Base-by-base conservation (phyloP, 768 basidiomycete genomes). In the Lactarius quietus region DNA sequence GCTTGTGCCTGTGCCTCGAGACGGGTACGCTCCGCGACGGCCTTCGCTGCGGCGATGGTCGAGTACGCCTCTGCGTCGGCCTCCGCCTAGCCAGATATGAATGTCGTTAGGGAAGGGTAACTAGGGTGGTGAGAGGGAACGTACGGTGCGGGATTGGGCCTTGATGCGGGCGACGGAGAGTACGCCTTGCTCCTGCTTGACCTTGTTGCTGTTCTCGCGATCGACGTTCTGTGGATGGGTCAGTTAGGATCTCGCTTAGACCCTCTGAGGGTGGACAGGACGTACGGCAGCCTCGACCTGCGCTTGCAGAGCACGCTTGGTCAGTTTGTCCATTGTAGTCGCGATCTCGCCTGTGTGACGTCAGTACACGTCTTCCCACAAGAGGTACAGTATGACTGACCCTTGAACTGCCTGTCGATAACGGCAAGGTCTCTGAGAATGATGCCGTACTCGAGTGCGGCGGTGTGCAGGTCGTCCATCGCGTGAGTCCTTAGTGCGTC, bases 361-460 rank as follows among this genome's bases (percentile, higher is more conserved):
- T 58, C 6, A 57, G 31, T 6, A 48, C 28, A 4, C 12, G 1
- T 8, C 3, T 9, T 5, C 45, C 4, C 3, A 29, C 3, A 26
- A 18, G 36, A 58, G n/a, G 8, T 33, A n/a, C n/a, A 10, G 6
- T 2, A 48, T 6, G 23, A 14, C 68, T n/a, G 28, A 73, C 76
- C 91, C 79, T 93, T 93, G 80, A 93, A 93, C 70, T 92, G 88
- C 35, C 92, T 80, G 72, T 93, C 90, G 64, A 93, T 93, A 61
- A 93, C 92, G 61, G 91, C 92, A 41, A 93, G 84, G 68, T 93
- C 92, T 75, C 91, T 91, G 57, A 93, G 74, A 39, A 89, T 77
- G 57, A 93, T 94, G 8, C 92, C 92, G 68, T 93, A 93, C 72
- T 92, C 91, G 48, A 89, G 75, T 3, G 92, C 90, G 26, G 90